These are phyloP conservation scores for Senna siamea DNA, from an alignment of 306 rosid genomes.

Conservation along the genomic window DNA sequence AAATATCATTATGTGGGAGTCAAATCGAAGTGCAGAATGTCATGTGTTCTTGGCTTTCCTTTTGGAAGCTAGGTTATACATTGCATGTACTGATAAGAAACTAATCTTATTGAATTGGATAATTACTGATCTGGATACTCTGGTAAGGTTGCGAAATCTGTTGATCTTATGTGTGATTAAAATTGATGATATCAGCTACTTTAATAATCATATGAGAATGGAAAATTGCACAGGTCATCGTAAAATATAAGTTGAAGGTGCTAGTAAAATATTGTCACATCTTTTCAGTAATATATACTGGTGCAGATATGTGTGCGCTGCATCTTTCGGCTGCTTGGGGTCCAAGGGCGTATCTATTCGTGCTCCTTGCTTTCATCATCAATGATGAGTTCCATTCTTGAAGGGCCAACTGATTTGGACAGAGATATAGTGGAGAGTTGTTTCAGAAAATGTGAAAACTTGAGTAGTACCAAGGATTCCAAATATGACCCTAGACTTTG, in stretches of 20 bases:
- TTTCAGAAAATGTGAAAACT: constrained; percentile 19
- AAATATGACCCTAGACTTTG: constrained; percentile 50
- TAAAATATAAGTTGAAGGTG: neutral
- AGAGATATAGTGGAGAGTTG: constrained; percentile 20
- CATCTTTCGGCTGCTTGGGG: constrained; percentile 70
- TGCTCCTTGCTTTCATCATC: constrained; percentile 37
- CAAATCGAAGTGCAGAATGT: neutral
- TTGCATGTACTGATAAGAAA: neutral
- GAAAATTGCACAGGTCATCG: neutral
- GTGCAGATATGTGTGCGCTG: constrained; percentile 74
- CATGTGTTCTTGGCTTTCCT: neutral
- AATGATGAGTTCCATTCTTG: constrained; percentile 42
- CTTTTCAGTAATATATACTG: neutral
- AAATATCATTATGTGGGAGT: neutral
- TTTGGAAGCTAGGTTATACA: neutral
- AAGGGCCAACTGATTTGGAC: constrained; percentile 39
- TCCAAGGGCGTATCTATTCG: constrained; percentile 46
- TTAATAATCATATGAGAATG: neutral
- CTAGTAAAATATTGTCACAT: constrained; percentile 11
- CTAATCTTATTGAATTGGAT: neutral
- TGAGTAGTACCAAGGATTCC: constrained; percentile 20
- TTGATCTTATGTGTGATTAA: neutral
- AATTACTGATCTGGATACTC: neutral
- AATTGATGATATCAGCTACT: neutral
- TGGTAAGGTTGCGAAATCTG: neutral